Percentiles rank a stretch among this genome's conserved stretches.
Evolutionary conservation across 2,329 filamentous ascomycete species (phyloP).

Genomic region (Botrytis fragariae): DNA sequence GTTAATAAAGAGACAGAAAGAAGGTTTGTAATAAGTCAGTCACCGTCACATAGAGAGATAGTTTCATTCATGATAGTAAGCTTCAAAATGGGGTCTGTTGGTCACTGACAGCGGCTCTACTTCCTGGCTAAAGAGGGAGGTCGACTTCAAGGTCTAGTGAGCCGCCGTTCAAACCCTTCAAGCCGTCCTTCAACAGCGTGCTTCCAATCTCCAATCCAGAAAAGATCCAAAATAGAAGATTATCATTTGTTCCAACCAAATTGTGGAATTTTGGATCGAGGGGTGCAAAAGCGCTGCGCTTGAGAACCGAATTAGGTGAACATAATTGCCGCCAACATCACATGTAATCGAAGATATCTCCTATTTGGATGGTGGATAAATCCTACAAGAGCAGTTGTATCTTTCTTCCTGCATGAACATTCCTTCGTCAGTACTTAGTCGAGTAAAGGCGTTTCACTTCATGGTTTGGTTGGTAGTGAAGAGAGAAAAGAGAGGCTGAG

Average conservation of each 20-base stretch:
- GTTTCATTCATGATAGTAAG: not conserved
- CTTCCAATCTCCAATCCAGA: not conserved
- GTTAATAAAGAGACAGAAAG: not conserved
- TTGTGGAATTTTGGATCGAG: not conserved
- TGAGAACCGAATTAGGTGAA: slow-evolving; percentile 3
- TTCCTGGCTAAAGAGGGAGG: not conserved
- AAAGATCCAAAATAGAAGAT: not conserved
- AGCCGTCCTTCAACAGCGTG: not conserved
- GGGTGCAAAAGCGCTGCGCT: slow-evolving; percentile 12
- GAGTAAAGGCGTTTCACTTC: slow-evolving; percentile 2
- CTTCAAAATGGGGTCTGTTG: slow-evolving; percentile 1
- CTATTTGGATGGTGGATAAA: slow-evolving; percentile 3
- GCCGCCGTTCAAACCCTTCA: slow-evolving; percentile 4
- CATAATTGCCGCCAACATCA: slow-evolving; percentile 16
- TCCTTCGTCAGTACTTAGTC: not conserved
- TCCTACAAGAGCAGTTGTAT: slow-evolving; percentile 4
- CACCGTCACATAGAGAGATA: not conserved
- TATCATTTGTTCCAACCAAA: not conserved
- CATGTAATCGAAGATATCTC: slow-evolving; percentile 3
- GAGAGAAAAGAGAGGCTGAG: slow-evolving; percentile 14
- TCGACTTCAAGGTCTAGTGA: not conserved
- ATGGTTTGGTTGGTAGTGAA: not conserved
- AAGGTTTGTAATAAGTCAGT: not conserved
- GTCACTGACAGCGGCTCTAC: slow-evolving; percentile 14
- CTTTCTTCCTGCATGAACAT: slow-evolving; percentile 11